A percentile compares a stretch with the other conserved stretches of the same genome.
Conservation (phyloP, 495 filamentous ascomycete genomes). For the Neurospora sp. region DNA sequence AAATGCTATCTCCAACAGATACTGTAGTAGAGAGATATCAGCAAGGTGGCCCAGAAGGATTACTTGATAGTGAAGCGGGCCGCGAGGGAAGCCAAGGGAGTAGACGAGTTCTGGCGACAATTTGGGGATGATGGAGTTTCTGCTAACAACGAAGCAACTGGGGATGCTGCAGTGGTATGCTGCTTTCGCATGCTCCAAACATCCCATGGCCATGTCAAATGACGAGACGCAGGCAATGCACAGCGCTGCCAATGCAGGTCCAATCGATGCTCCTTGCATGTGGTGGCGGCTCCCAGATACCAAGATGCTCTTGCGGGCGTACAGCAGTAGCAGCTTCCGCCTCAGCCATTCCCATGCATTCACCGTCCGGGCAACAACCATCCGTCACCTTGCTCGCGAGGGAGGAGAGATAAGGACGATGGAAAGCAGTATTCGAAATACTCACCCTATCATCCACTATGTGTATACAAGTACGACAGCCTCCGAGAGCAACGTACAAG, state of each 20-base stretch:
- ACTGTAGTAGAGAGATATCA: slow-evolving; percentile 6
- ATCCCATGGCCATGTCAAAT: neutral
- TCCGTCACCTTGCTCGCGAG: neutral
- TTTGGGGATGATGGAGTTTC: neutral
- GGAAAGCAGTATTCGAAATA: neutral
- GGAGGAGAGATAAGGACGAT: neutral
- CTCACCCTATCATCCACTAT: neutral
- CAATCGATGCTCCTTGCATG: neutral
- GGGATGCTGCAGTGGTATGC: neutral
- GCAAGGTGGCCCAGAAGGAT: slow-evolving; percentile 1
- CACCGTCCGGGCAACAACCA: neutral
- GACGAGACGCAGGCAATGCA: neutral
- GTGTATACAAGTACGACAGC: neutral
- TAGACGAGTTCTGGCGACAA: neutral
- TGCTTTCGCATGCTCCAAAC: neutral
- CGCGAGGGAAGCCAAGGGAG: neutral
- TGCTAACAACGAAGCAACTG: neutral
- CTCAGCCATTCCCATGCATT: neutral
- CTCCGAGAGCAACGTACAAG: neutral
- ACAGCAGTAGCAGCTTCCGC: neutral
- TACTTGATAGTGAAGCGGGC: neutral
- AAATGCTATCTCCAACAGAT: slow-evolving; percentile 11
- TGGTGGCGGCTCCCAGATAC: neutral
- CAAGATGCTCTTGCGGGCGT: neutral
- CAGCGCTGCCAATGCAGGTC: neutral